Evolutionary conservation across 2,329 filamentous ascomycete species (phyloP), one percentile per base, ranked within the genome.

Genomic region (Colletotrichum sp.): DNA sequence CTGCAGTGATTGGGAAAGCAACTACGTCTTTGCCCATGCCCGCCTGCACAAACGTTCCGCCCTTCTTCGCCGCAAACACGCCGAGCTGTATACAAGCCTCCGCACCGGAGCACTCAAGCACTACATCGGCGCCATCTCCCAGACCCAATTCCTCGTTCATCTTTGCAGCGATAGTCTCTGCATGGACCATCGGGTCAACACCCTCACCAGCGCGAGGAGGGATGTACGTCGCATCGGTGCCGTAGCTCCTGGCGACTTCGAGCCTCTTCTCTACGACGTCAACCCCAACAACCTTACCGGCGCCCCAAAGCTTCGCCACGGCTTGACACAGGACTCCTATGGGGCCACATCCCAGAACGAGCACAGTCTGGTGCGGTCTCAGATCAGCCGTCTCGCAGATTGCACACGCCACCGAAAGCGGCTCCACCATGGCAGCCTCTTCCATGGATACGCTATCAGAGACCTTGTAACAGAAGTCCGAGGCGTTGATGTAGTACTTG

Each of bases 61-160:
- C 59, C 26, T 26, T n/a, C 18, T 62, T n/a, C 18, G 28, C 26
- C 24, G 59, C 28, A n/a, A n/a, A 30, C 24, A 62, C 2, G 9
- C 59, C 26, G 15, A 62, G 59, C 10, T 62, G 26, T n/a, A 32
- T n/a, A 21, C 26, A 62, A 32, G 26, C 1, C 59, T 62, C 80
- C 5, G 80, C 86, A 3, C 88, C 89, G 2, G 87, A 88, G 18
- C 85, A 86, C 68, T 90, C 59, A 21, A 62, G 28, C 16, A 32
- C 59, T 30, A 32, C 59, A 32, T 30, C 28, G 28, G 28, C 59
- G 59, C 28, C 26, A n/a, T 32, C 28, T 30, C 16, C 28, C 18
- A 32, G 10, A 30, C 28, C 59, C 59, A n/a, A 6, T 3, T 62
- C 55, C 1, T 59, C 55, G 13, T 59, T 28, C 55, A 26, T 28